Conservation (phyloP, 768 basidiomycete genomes). For the Naematelia aurantialba region DNA sequence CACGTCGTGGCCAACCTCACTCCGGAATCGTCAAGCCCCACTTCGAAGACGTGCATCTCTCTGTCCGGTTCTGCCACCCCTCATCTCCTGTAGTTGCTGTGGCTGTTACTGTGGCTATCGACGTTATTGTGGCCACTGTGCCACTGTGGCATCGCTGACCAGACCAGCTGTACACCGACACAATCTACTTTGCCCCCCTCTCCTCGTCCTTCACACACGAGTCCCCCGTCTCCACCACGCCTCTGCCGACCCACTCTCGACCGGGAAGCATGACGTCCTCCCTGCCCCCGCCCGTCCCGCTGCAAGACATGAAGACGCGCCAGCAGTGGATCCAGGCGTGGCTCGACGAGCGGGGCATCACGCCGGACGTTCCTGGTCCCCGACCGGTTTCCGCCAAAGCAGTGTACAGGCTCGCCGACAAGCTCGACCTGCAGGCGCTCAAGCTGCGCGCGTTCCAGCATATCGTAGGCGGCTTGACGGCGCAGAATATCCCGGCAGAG, state of each 20-base stretch:
- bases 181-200: constrained; percentile 76
- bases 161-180: constrained; percentile 74
- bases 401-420: constrained; percentile 75
- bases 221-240: constrained; percentile 17
- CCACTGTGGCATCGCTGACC: not conserved
- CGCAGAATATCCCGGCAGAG: constrained; percentile 78
- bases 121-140: not conserved
- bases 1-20: no score
- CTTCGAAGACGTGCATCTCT: no score
- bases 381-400: constrained; percentile 80
- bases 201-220: constrained; percentile 62
- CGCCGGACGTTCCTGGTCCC: constrained; percentile 53
- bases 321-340: constrained; percentile 71
- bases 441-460: constrained; percentile 76
- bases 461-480: constrained; percentile 69
- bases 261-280: not conserved
- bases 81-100: no score
- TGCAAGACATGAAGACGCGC: constrained; percentile 16
- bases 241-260: constrained; percentile 5
- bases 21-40: no score
- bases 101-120: no score
- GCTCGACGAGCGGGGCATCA: constrained; percentile 53
- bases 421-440: constrained; percentile 65
- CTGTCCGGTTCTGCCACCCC: no score
- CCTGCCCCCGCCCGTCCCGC: constrained; percentile 4